A percentile compares a stretch with the other conserved stretches of the same genome.
Conservation (phyloP, 495 filamentous ascomycete species). For the Wilcoxina mikolae region DNA sequence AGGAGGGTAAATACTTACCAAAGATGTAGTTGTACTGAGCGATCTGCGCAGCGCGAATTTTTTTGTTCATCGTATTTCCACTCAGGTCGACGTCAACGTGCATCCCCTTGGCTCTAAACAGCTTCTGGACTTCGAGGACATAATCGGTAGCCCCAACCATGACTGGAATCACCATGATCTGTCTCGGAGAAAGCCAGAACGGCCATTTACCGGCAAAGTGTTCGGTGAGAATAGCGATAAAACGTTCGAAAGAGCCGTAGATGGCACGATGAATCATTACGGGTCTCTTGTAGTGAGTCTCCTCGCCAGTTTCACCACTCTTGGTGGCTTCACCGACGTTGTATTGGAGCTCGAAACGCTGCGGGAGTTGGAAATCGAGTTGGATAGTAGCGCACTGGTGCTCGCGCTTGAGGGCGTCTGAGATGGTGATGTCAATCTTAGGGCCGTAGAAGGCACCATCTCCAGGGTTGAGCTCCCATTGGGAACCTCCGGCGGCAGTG, state of each 20-base stretch:
- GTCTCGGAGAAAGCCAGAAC: constrained; percentile 89
- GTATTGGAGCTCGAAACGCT: constrained; percentile 72
- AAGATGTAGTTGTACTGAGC: constrained; percentile 87
- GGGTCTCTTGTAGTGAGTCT: constrained; percentile 54
- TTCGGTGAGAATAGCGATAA: constrained; percentile 83
- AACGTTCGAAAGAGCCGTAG: constrained; percentile 83
- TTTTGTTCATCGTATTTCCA: constrained; percentile 91
- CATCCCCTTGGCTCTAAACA: constrained; percentile 43
- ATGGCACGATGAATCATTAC: constrained; percentile 97
- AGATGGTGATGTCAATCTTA: constrained; percentile 85
- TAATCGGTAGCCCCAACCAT: constrained; percentile 75
- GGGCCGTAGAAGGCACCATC: constrained; percentile 97
- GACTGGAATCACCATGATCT: constrained; percentile 83
- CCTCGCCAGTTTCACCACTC: constrained; percentile 24
- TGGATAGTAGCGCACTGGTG: constrained; percentile 95
- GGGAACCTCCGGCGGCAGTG: constrained; percentile 41
- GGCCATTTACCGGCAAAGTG: constrained; percentile 98
- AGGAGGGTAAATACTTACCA: constrained; percentile 35
- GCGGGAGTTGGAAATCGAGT: constrained; percentile 84
- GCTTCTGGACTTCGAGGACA: constrained; percentile 59
- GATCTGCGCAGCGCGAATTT: constrained; percentile 77
- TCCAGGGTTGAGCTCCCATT: constrained; percentile 81
- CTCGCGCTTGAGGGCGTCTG: constrained; percentile 59
- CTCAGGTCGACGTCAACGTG: constrained; percentile 75
- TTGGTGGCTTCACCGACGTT: constrained; percentile 47